Evolutionary conservation across 164 flowering plant species (phyloP).

Genomic region (Chloranthus sessilifolius): DNA sequence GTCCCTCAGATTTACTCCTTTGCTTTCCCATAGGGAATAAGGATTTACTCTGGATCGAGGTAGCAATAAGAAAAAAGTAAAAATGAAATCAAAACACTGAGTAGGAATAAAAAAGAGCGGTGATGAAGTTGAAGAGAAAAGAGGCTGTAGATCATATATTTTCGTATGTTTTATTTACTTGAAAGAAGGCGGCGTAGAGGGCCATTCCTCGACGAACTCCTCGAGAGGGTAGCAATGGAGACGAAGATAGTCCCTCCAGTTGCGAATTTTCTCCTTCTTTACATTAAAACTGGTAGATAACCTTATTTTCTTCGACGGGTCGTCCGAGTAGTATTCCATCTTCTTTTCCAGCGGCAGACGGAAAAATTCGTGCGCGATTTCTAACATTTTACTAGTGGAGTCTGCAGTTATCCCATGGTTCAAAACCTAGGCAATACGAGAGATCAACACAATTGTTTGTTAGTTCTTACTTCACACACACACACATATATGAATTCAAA

Average conservation of each 20-base stretch:
- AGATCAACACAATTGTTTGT: no score
- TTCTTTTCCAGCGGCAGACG: slow-evolving; percentile 65
- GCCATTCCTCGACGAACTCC: slow-evolving; percentile 62
- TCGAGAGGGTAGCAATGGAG: slow-evolving; percentile 76
- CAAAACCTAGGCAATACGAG: slow-evolving; percentile 34
- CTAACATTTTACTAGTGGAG: slow-evolving; percentile 31
- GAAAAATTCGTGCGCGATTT: slow-evolving; percentile 49
- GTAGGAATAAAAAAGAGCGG: background rate
- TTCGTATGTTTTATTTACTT: slow-evolving; percentile 56
- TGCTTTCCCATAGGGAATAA: no score
- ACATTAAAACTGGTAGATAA: slow-evolving; percentile 72
- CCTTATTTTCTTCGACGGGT: slow-evolving; percentile 52
- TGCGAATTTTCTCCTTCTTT: slow-evolving; percentile 62
- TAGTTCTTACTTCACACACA: background rate
- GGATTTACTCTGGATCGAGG: no score
- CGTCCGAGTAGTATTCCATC: slow-evolving; percentile 47
- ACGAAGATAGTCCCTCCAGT: slow-evolving; percentile 83
- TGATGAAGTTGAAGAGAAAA: slow-evolving; percentile 5
- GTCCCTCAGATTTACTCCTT: no score
- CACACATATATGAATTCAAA: background rate
- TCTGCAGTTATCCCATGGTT: slow-evolving; percentile 60
- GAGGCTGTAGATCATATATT: no score
- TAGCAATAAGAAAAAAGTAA: no score
- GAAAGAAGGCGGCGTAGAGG: slow-evolving; percentile 65
- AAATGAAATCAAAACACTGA: background rate